Conservation (phyloP, 176 grass and related monocot genomes). For the Triticum timopheevii region DNA sequence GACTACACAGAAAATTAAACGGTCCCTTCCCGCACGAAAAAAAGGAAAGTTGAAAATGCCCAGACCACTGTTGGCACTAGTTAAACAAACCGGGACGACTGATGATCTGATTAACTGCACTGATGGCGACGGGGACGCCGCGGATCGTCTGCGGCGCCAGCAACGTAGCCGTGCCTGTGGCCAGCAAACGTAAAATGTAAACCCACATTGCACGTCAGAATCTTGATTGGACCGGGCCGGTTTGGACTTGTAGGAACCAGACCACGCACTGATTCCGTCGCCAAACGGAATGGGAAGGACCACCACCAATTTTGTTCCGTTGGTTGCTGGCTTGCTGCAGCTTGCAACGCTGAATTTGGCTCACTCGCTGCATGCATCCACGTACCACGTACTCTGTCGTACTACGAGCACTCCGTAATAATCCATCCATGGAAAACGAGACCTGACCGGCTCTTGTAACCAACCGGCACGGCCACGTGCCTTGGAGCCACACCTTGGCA, state of each 20-base stretch:
- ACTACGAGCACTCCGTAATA: neutral
- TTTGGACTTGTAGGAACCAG: neutral
- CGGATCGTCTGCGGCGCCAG: neutral
- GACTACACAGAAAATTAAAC: no score
- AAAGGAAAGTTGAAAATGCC: neutral
- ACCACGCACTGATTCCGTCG: neutral
- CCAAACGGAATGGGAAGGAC: neutral
- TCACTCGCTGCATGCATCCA: neutral
- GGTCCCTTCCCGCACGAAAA: no score
- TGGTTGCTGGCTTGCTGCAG: neutral
- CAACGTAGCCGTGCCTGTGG: neutral
- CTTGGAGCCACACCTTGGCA: neutral
- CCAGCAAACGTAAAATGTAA: neutral
- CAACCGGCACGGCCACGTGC: constrained; percentile 21
- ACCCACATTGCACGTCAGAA: neutral
- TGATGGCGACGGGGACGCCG: neutral
- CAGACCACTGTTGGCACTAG: neutral
- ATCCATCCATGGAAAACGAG: constrained; percentile 17
- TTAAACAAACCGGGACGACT: neutral
- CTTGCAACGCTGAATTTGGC: neutral
- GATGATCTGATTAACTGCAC: neutral
- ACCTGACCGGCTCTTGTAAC: neutral
- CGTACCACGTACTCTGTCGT: neutral
- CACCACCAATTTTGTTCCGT: neutral
- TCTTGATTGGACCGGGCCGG: neutral